These are phyloP conservation scores for Dinochytrium kinnereticum DNA, from an alignment of 371 early-diverging fungal genomes.

Conservation along the genomic window DNA sequence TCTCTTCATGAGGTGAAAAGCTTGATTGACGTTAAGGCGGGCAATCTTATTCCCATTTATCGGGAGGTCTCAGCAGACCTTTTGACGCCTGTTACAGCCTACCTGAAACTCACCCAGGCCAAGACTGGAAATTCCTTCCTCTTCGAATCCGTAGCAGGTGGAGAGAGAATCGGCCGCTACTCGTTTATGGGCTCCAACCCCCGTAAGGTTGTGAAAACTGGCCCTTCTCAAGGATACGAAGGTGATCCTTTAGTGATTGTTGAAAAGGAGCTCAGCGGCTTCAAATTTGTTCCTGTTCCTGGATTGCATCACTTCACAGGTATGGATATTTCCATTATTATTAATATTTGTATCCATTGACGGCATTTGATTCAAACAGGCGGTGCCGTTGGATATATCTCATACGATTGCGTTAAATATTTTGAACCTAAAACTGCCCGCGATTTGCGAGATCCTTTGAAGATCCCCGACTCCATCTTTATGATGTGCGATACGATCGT, in stretches of 20 bases:
- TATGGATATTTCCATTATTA: conserved; percentile 30
- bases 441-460: conserved; percentile 80
- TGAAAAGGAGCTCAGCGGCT: conserved; percentile 77
- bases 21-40: conserved; percentile 58
- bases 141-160: conserved; percentile 94
- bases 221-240: conserved; percentile 65
- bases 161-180: conserved; percentile 93
- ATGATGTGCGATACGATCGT: conserved; percentile 93
- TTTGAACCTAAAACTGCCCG: conserved; percentile 83
- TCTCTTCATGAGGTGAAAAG: conserved; percentile 73
- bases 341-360: background rate
- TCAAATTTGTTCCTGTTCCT: conserved; percentile 78
- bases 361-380: conserved; percentile 53
- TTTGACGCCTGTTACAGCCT: conserved; percentile 95
- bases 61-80: conserved; percentile 86
- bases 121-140: conserved; percentile 78
- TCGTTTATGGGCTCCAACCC: conserved; percentile 93
- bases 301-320: conserved; percentile 90
- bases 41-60: conserved; percentile 80
- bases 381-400: conserved; percentile 96
- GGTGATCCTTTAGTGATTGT: conserved; percentile 91
- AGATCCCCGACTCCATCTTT: conserved; percentile 91
- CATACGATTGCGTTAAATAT: conserved; percentile 94
- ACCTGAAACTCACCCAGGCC: conserved; percentile 79
- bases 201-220: conserved; percentile 80